Evolutionary conservation across 2,329 filamentous ascomycete genomes (phyloP), one percentile per base, ranked within the genome.

Genomic region (Cercospora citrullina): DNA sequence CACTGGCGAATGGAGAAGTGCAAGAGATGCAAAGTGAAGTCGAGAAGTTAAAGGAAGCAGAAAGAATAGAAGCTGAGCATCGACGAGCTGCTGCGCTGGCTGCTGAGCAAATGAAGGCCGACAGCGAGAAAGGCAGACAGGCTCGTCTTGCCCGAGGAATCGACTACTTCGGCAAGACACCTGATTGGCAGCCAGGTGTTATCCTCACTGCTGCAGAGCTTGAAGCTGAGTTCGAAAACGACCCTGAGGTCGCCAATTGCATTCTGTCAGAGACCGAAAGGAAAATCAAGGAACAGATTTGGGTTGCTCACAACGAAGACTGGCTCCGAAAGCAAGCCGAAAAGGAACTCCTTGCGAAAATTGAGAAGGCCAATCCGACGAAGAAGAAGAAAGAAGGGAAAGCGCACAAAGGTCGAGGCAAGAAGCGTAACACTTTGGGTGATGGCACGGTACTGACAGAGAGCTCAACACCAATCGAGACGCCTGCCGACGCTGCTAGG

Each of bases 241-340:
- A 99, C 70, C 90, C 89, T 0, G 95, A 99, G 79, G 93, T 99
- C 5, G 82, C 86, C 68, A 91, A 91, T 74, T 97, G 94, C 76
- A 80, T 93, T 39, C 84, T 98, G 5, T 87, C 86, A 0, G 86
- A 89, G 1, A 87, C 88, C 3, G 94, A 98, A 80, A 87, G 90
- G 2, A 87, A 87, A 36, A 87, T 93, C 76, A 98, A 97, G 79
- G 94, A 97, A 79, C 88, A 89, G 68, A 91, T 98, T 63, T 99
- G 95, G 95, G 89, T 96, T 53, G 94, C 94, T 68, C 90, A 94
- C 77, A 98, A 99, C 79, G 93, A 95, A 77, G 93, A 96, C 72
- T 99, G 94, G 87, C 84, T 99, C 45, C 91, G 94, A 8, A 87
- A 89, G 60, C 91, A 96, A 76, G 93, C 97, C 76, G 89, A 91